These are phyloP conservation scores for Escallonia rubra DNA, from an alignment of 129 eudicot genomes.

Conservation along the genomic window DNA sequence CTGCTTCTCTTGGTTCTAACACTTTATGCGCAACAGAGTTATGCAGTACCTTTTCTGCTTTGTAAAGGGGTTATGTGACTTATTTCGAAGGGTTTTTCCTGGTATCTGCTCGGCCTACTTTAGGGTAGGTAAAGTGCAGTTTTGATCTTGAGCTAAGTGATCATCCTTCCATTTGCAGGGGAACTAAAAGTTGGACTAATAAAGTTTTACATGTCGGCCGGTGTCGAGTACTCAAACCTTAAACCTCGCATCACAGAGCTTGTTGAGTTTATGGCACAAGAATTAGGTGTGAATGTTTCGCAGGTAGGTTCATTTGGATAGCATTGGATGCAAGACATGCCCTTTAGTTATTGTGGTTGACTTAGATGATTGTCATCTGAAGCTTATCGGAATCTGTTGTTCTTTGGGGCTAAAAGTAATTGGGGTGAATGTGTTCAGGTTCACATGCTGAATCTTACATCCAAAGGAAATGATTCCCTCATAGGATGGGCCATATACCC, in stretches of 20 bases:
- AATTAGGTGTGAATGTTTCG: constrained; percentile 48
- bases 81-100: too few relatives aligned
- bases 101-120: too few relatives aligned
- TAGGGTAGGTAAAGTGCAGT: too few relatives aligned
- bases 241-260: constrained; percentile 64
- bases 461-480: constrained; percentile 53
- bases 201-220: constrained; percentile 56
- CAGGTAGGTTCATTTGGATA: constrained; percentile 52
- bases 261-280: constrained; percentile 50
- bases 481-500: constrained; percentile 71
- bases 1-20: too few relatives aligned
- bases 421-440: constrained; percentile 45
- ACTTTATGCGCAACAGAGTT: too few relatives aligned
- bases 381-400: not conserved
- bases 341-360: not conserved
- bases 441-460: constrained; percentile 43
- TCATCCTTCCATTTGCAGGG: constrained; percentile 39
- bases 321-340: not conserved
- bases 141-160: not conserved
- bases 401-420: not conserved
- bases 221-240: constrained; percentile 40
- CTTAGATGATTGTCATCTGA: not conserved
- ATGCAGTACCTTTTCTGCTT: too few relatives aligned
- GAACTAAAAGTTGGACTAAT: constrained; percentile 52
- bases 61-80: too few relatives aligned